These are phyloP conservation scores for Gelatoporia subvermispora DNA, from an alignment of 768 basidiomycete genomes.

Conservation along the genomic window DNA sequence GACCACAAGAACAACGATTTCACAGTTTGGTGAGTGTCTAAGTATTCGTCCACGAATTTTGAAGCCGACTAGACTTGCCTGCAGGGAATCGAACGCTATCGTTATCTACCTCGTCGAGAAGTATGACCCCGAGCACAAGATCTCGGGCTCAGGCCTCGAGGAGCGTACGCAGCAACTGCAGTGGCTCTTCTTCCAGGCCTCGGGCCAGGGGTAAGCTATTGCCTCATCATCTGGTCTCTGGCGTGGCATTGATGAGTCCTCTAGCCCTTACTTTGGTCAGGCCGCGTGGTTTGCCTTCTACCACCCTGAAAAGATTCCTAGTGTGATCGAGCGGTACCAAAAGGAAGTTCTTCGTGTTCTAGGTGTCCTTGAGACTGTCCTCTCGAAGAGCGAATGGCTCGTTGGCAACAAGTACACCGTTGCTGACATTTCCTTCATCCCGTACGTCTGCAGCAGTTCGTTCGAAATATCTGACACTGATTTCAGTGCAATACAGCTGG, in stretches of 20 bases:
- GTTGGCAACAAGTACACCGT: constrained; percentile 6
- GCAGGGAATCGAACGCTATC: constrained; percentile 29
- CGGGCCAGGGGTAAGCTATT: constrained; percentile 9
- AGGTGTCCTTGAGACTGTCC: constrained; percentile 12
- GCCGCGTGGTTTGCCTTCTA: neutral
- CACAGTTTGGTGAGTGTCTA: constrained; percentile 20
- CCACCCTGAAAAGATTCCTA: constrained; percentile 9
- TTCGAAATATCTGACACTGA: too few species aligned
- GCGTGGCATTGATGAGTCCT: neutral
- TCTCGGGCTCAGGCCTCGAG: neutral
- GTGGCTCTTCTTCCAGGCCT: constrained; percentile 34
- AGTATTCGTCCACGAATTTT: neutral
- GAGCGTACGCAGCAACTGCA: constrained; percentile 14
- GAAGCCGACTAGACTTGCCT: neutral
- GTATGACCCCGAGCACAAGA: constrained; percentile 34
- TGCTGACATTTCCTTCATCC: constrained; percentile 4
- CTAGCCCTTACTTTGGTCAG: constrained; percentile 6
- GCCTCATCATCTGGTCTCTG: neutral
- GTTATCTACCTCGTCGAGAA: constrained; percentile 32
- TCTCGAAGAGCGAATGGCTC: constrained; percentile 12
- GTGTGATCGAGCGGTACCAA: constrained; percentile 16
- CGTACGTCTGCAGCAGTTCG: neutral
- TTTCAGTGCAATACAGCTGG: neutral
- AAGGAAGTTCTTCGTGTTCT: constrained; percentile 16
- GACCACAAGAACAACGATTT: constrained; percentile 30